phyloP scores from a whole-genome alignment of 257 asterid genomes.

The Hygrophila difformis region DNA sequence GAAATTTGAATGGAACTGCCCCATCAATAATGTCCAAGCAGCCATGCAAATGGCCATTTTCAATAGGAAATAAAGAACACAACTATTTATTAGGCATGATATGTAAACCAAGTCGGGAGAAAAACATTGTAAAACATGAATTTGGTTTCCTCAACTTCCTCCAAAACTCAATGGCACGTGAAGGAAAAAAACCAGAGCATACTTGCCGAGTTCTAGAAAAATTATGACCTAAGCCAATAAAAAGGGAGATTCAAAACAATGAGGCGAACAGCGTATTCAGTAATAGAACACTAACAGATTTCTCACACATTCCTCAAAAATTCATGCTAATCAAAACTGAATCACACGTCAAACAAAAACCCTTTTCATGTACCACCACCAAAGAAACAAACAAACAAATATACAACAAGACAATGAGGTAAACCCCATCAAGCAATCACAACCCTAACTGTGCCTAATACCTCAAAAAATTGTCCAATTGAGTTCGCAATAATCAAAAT shows the following conservation, averaged over 20 bases:
- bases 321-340: background rate
- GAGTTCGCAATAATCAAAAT: background rate
- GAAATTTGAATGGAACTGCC: background rate
- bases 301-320: background rate
- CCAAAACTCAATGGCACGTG: slow-evolving; percentile 8
- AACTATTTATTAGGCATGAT: too few relatives aligned
- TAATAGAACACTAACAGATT: background rate
- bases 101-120: too few relatives aligned
- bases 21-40: too few relatives aligned
- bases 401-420: background rate
- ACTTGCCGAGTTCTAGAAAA: background rate
- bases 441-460: background rate
- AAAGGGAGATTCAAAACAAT: background rate
- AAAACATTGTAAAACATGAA: too few relatives aligned
- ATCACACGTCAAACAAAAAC: background rate
- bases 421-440: background rate
- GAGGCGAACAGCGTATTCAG: background rate
- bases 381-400: background rate
- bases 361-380: background rate
- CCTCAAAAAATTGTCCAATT: background rate
- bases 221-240: background rate
- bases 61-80: too few relatives aligned
- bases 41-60: too few relatives aligned
- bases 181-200: background rate
- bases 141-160: slow-evolving; percentile 17